phyloP scores from a whole-genome alignment of 306 rosid genomes.

The Prunus dulcis region DNA sequence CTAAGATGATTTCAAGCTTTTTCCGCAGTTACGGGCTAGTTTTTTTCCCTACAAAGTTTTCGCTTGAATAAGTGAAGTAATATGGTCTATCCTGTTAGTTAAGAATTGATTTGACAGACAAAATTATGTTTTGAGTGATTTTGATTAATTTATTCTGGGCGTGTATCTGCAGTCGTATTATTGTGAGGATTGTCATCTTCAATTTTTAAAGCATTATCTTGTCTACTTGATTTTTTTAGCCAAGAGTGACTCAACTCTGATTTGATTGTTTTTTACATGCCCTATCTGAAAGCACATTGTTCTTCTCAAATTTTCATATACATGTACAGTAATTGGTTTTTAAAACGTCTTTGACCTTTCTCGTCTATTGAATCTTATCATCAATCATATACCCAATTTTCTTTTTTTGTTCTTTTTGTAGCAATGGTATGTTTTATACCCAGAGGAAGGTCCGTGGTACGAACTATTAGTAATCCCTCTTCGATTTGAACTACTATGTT shows the following conservation, averaged over 20 bases:
- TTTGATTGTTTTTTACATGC: background rate
- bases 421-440: conserved; percentile 96
- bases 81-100: background rate
- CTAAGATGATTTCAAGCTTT: background rate
- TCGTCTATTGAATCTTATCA: conserved; percentile 6
- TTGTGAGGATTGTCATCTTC: background rate
- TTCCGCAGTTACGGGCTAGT: background rate
- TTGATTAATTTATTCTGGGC: background rate
- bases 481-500: conserved; percentile 97
- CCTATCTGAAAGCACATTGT: background rate
- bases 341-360: background rate
- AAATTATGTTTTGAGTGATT: no score
- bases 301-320: background rate
- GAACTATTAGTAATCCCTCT: conserved; percentile 92
- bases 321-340: background rate
- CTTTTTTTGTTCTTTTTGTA: conserved; percentile 26
- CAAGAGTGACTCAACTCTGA: background rate
- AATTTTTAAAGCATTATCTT: background rate
- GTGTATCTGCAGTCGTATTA: background rate
- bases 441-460: conserved; percentile 90
- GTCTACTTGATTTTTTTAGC: background rate
- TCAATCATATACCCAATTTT: conserved; percentile 17
- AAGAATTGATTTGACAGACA: background rate
- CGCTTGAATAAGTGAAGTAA: background rate
- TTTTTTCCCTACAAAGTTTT: background rate